Conservation (phyloP, 495 filamentous ascomycete species). For the Platismatia glauca region DNA sequence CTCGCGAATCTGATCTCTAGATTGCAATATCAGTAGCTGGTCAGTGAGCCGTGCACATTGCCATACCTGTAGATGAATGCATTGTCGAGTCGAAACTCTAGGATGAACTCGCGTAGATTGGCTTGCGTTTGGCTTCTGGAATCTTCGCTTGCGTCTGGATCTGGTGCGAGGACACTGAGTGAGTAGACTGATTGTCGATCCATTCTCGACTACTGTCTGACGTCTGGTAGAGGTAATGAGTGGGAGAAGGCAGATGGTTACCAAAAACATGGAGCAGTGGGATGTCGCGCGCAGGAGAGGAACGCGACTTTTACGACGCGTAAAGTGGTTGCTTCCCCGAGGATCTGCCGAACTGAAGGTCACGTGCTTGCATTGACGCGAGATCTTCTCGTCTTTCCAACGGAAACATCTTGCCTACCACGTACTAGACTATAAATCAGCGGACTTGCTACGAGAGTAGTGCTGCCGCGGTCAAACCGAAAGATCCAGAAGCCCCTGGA, state of each 20-base stretch:
- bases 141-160: conserved; percentile 53
- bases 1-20: conserved; percentile 88
- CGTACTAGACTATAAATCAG: too few species aligned
- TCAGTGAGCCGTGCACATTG: not conserved
- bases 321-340: conserved; percentile 16
- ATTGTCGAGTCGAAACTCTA: conserved; percentile 93
- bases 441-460: too few species aligned
- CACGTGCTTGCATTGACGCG: too few species aligned
- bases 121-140: conserved; percentile 47
- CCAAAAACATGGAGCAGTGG: not conserved
- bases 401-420: too few species aligned
- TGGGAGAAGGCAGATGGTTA: not conserved
- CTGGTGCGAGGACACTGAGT: conserved; percentile 65
- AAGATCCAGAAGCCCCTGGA: too few species aligned
- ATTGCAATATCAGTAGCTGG: not conserved
- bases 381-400: too few species aligned
- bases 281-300: not conserved
- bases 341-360: not conserved
- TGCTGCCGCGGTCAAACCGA: too few species aligned
- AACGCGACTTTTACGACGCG: conserved; percentile 7
- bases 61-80: conserved; percentile 85
- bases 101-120: conserved; percentile 65
- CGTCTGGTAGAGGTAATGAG: not conserved
- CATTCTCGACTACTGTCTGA: conserved; percentile 41
- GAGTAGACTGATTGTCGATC: conserved; percentile 82